Percentiles rank a stretch among this genome's conserved stretches.
These are phyloP conservation scores for Pythium dissotocum DNA, from an alignment of 352 stramenopile genomes.

Conservation along the genomic window DNA sequence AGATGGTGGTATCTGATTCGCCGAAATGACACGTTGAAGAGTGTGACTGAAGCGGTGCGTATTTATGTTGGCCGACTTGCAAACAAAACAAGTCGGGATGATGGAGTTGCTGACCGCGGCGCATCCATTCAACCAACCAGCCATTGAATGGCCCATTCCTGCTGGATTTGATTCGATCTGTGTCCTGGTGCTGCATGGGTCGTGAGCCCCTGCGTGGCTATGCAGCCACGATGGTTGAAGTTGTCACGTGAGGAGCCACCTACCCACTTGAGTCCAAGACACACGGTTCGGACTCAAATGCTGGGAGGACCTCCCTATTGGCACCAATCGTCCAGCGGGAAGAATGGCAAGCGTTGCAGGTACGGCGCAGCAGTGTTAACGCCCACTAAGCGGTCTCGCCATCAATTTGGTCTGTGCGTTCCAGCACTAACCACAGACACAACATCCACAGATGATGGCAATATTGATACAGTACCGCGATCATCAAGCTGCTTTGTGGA, in stretches of 20 bases:
- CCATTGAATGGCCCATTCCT: too few relatives aligned
- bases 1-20: neutral
- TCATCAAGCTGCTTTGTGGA: too few relatives aligned
- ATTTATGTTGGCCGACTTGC: neutral
- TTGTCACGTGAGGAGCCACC: neutral
- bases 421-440: too few relatives aligned
- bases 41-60: neutral
- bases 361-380: too few relatives aligned
- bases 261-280: neutral
- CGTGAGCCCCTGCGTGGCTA: neutral
- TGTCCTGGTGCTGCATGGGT: neutral
- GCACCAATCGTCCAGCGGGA: too few relatives aligned
- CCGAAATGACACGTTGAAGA: slow-evolving; percentile 12
- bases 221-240: neutral
- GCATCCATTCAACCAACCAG: neutral
- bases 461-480: too few relatives aligned
- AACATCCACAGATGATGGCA: too few relatives aligned
- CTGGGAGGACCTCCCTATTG: too few relatives aligned
- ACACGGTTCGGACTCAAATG: too few relatives aligned
- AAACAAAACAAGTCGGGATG: neutral
- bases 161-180: neutral
- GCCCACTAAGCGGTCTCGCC: too few relatives aligned
- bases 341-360: too few relatives aligned
- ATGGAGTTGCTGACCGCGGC: neutral
- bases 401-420: too few relatives aligned